phyloP scores from a whole-genome alignment of 1,284 basidiomycete species.

The Moesziomyces globuligerus region DNA sequence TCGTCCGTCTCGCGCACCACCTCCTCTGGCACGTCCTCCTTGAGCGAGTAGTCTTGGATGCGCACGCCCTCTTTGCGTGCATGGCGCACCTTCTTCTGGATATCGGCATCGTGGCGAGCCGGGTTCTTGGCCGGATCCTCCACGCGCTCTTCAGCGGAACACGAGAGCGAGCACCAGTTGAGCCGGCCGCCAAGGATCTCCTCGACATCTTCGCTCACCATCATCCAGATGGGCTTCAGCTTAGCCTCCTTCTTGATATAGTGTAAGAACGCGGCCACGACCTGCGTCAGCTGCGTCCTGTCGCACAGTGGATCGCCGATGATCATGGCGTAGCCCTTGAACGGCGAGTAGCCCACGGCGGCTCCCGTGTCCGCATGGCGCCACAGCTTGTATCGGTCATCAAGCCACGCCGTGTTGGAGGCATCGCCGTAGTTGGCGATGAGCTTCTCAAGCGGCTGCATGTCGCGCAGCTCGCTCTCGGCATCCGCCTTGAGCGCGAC shows the following conservation, averaged over 20 bases:
- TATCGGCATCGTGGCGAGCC: constrained; percentile 69
- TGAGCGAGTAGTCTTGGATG: constrained; percentile 65
- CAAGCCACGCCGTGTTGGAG: constrained; percentile 73
- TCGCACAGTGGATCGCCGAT: constrained; percentile 73
- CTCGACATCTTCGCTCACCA: constrained; percentile 71
- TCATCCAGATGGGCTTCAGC: constrained; percentile 73
- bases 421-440: constrained; percentile 73
- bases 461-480: constrained; percentile 46
- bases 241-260: constrained; percentile 68
- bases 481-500: constrained; percentile 24
- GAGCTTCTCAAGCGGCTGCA: constrained; percentile 68
- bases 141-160: constrained; percentile 73
- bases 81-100: constrained; percentile 71
- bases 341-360: constrained; percentile 70
- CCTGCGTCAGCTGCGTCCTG: constrained; percentile 68
- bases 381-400: constrained; percentile 73
- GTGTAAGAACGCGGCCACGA: constrained; percentile 70
- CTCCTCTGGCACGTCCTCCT: constrained; percentile 68
- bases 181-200: constrained; percentile 70
- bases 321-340: constrained; percentile 69
- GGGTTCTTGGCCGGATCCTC: constrained; percentile 69
- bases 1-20: constrained; percentile 69
- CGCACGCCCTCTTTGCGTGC: constrained; percentile 72
- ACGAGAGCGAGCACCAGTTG: constrained; percentile 72
- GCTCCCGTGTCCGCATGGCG: constrained; percentile 71